Evolutionary conservation across 768 basidiomycete species (phyloP), one percentile per base, ranked within the genome.

Genomic region (Suillus variegatus): DNA sequence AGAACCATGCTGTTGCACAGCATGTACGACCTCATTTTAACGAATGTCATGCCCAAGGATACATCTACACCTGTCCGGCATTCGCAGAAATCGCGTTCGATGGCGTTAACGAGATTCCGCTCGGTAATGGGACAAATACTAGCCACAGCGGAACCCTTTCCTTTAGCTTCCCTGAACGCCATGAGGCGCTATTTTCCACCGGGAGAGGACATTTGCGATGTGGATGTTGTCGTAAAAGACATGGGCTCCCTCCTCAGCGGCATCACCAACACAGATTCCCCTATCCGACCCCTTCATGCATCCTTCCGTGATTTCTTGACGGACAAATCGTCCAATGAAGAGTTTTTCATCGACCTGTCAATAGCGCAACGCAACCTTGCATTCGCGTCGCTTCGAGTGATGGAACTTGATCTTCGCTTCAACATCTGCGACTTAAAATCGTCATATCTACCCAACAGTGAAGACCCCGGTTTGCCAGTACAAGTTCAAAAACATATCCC

Each of bases 341-440:
- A 65, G 22, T 73, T 69, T 58, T 64, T 38, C 62, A 52, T 70
- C 25, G 68, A 69, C 44, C 20, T 56, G 38, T 64, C 63, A 20
- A 46, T 32, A 13, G 25, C n/a, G 38, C 70, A 77, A 20, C 38
- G 36, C 4, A 52, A 65, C 32, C 70, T 80, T 1, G 69, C 72
- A 5, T 49, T 60, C 5, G 65, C 68, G 4, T 75, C 69, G 6
- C 62, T 81, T 6, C 55, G 57, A 4, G 61, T 74, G 9, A 76
- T 80, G 80, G 67, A 73, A 12, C 46, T 62, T 18, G 61, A 66
- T 12, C 71, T 81, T 12, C 65, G 66, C 60, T 81, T 81, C 69
- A 78, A 80, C 62, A 78, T 80, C 25, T 77, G 74, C 65, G 46
- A 74, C 2, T 58, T 81, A 14, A 66, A 70, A 43, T 74, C 71